These are phyloP conservation scores for Salix caprea DNA, from an alignment of 345 rosid species.

Conservation along the genomic window DNA sequence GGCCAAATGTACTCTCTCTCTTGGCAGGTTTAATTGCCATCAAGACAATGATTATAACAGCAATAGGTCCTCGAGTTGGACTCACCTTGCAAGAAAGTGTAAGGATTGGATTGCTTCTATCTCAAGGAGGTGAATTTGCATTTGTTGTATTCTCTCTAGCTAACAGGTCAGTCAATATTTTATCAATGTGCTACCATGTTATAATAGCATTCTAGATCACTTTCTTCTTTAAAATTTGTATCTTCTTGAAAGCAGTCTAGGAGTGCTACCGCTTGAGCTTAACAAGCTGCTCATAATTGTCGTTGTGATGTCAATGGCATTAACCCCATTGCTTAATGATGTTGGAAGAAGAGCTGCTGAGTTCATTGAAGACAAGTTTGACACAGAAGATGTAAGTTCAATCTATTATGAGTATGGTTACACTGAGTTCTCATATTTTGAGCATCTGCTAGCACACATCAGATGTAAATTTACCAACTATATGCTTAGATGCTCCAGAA, in stretches of 20 bases:
- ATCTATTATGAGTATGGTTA: background rate
- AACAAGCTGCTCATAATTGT: constrained; percentile 95
- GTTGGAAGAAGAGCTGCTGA: constrained; percentile 81
- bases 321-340: constrained; percentile 87
- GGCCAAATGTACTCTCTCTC: constrained; percentile 93
- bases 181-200: constrained; percentile 12
- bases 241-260: constrained; percentile 54
- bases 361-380: constrained; percentile 53
- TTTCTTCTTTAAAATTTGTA: constrained; percentile 14
- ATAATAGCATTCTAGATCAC: background rate
- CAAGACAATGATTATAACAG: constrained; percentile 83
- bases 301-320: constrained; percentile 92
- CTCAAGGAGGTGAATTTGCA: constrained; percentile 98
- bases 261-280: constrained; percentile 95
- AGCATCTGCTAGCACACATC: background rate
- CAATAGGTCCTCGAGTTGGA: constrained; percentile 93
- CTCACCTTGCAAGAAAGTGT: constrained; percentile 84
- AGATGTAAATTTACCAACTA: background rate
- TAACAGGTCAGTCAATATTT: constrained; percentile 53
- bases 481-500: background rate
- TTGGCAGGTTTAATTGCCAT: constrained; percentile 82
- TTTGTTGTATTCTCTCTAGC: constrained; percentile 94
- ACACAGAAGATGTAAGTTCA: constrained; percentile 43
- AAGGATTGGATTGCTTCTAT: constrained; percentile 82
- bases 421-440: background rate